Percentiles rank a stretch among this genome's conserved stretches.
Evolutionary conservation across 1,284 basidiomycete genomes (phyloP).

Genomic region (Ceratobasidium sp.): DNA sequence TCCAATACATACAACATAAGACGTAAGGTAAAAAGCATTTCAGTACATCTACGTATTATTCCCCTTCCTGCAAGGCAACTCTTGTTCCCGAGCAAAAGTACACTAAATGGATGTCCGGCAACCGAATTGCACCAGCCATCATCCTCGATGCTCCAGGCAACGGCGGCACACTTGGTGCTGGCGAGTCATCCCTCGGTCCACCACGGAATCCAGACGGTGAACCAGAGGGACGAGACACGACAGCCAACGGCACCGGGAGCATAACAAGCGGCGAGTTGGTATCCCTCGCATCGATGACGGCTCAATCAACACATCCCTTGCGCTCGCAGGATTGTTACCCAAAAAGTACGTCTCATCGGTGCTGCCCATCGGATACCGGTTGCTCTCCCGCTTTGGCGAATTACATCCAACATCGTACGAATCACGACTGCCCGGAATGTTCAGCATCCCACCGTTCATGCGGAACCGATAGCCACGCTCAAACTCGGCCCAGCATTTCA

Average conservation of each 20-base stretch:
- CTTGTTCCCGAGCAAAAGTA: no score
- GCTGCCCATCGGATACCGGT: slow-evolving; percentile 82
- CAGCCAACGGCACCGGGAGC: slow-evolving; percentile 38
- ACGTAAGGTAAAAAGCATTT: no score
- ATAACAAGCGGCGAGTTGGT: slow-evolving; percentile 34
- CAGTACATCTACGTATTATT: no score
- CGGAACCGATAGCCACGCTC: slow-evolving; percentile 96
- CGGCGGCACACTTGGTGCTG: slow-evolving; percentile 24
- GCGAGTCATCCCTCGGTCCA: slow-evolving; percentile 28
- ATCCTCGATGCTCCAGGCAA: slow-evolving; percentile 30
- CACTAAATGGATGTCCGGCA: not conserved
- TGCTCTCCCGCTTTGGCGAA: slow-evolving; percentile 68
- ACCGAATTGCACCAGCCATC: not conserved
- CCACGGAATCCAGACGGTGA: slow-evolving; percentile 19
- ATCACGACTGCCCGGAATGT: slow-evolving; percentile 70
- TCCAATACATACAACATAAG: no score
- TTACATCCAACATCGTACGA: slow-evolving; percentile 65
- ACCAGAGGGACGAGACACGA: slow-evolving; percentile 27
- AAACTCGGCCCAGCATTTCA: slow-evolving; percentile 99
- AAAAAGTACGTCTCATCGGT: slow-evolving; percentile 72
- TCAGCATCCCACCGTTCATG: slow-evolving; percentile 57
- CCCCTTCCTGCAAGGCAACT: no score
- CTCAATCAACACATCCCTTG: slow-evolving; percentile 30
- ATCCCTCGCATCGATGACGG: slow-evolving; percentile 29
- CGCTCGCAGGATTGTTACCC: slow-evolving; percentile 10